These are phyloP conservation scores for Gamsiella multidivaricata DNA, from an alignment of 192 early-diverging fungal species.

Conservation along the genomic window DNA sequence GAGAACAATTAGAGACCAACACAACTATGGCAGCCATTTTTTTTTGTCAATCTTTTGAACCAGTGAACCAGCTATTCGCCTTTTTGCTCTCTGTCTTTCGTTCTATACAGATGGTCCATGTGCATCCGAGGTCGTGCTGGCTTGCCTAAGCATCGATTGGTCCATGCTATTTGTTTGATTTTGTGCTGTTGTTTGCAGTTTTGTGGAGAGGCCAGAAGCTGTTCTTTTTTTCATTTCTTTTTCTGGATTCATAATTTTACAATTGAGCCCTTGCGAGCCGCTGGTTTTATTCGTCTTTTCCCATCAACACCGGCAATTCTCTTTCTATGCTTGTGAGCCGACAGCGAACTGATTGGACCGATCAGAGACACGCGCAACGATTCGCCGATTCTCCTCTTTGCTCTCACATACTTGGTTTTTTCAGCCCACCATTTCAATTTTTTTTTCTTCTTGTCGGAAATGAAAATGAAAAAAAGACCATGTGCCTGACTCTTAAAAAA, in stretches of 20 bases:
- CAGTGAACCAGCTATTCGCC: neutral
- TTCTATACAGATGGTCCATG: neutral
- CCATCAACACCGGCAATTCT: constrained; percentile 6
- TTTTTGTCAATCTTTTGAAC: neutral
- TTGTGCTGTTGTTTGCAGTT: no score
- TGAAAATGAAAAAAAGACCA: no score
- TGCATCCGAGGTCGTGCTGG: neutral
- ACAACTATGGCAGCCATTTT: no score
- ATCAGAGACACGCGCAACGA: no score
- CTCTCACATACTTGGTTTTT: neutral
- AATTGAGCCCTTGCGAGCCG: constrained; percentile 8
- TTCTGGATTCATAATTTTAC: neutral
- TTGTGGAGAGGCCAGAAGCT: no score
- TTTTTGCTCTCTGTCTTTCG: neutral
- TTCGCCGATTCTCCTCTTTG: neutral
- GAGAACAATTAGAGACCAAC: no score
- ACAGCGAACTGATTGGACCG: no score
- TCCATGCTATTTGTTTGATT: constrained; percentile 5
- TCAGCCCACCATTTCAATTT: neutral
- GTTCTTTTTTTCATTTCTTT: neutral
- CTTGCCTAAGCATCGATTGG: constrained; percentile 10
- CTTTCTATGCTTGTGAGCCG: no score
- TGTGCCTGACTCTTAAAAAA: no score
- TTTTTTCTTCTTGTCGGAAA: no score
- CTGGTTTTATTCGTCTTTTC: constrained; percentile 1